These are phyloP conservation scores for Tolypocladium nubicola DNA, from an alignment of 2,329 filamentous ascomycete genomes.

Conservation along the genomic window DNA sequence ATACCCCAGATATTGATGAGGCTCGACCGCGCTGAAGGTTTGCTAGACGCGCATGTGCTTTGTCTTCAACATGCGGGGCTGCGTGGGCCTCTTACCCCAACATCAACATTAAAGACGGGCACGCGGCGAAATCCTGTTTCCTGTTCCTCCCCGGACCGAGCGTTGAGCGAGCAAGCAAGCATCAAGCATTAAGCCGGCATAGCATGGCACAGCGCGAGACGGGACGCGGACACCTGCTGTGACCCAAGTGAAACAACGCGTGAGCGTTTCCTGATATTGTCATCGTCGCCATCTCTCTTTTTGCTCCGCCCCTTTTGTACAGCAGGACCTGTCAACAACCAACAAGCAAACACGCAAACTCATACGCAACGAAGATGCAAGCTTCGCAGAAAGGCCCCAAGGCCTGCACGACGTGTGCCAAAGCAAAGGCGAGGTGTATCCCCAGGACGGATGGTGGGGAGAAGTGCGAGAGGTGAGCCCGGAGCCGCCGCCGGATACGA, in stretches of 20 bases:
- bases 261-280: neutral
- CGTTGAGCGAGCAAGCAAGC: neutral
- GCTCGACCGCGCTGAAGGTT: neutral
- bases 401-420: conserved; percentile 39
- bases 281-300: neutral
- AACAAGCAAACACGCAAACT: neutral
- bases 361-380: conserved; percentile 10
- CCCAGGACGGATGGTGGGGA: conserved; percentile 25
- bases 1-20: neutral
- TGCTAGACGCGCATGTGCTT: neutral
- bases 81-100: neutral
- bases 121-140: neutral
- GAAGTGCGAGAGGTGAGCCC: conserved; percentile 36
- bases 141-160: neutral
- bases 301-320: neutral
- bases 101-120: neutral
- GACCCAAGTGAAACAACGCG: neutral
- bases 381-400: conserved; percentile 31
- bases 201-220: neutral
- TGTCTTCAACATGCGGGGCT: neutral
- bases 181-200: neutral
- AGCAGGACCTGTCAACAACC: neutral
- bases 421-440: conserved; percentile 40
- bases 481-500: neutral
- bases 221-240: neutral